A percentile compares a stretch with the other conserved stretches of the same genome.
These are phyloP conservation scores for Eucalyptus cloeziana DNA, from an alignment of 345 rosid species.

Conservation along the genomic window DNA sequence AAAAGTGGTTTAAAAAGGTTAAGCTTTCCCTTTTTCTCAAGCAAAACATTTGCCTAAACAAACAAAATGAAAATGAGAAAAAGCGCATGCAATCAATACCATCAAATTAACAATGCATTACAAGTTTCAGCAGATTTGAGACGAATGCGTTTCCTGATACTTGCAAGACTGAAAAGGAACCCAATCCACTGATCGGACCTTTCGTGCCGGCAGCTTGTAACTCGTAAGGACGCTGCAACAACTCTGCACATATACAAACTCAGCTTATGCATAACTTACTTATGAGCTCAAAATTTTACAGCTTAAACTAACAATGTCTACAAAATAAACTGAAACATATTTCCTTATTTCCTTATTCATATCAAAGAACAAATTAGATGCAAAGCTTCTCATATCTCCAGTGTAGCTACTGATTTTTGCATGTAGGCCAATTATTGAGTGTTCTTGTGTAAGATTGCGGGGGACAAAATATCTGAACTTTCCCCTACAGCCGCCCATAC, in stretches of 20 bases:
- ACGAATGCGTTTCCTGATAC: neutral
- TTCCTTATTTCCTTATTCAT: neutral
- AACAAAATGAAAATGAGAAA: neutral
- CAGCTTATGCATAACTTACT: neutral
- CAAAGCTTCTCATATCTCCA: neutral
- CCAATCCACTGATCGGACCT: neutral
- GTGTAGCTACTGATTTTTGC: neutral
- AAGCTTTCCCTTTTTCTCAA: neutral
- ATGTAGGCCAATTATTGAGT: neutral
- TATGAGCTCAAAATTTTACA: neutral
- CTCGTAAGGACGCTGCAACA: neutral
- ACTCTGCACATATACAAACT: neutral
- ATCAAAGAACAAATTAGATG: neutral
- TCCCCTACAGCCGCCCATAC: conserved; percentile 45
- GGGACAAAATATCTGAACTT: neutral
- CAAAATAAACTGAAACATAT: neutral
- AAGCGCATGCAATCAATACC: neutral
- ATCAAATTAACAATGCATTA: neutral
- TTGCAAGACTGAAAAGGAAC: neutral
- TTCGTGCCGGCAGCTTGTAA: neutral
- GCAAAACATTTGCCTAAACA: neutral
- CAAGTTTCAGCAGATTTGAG: neutral
- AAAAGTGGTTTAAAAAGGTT: neutral
- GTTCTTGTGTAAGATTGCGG: neutral
- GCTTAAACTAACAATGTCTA: neutral